phyloP scores from a whole-genome alignment of 2,329 filamentous ascomycete genomes.

The Trichoderma sp. region DNA sequence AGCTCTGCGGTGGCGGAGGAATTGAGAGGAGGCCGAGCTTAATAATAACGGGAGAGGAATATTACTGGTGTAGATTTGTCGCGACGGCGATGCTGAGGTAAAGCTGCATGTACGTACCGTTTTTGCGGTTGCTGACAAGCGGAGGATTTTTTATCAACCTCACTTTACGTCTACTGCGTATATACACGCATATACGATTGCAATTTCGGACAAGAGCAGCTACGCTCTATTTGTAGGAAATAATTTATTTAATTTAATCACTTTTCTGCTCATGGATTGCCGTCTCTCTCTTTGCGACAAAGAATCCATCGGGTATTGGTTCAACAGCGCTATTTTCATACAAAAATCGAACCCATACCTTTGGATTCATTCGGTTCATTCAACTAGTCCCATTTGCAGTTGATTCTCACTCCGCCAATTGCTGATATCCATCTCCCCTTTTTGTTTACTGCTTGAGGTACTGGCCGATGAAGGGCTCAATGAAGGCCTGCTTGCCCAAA shows the following conservation, averaged over 20 bases:
- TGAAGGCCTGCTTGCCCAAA: constrained; percentile 59
- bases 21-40: not conserved
- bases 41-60: not conserved
- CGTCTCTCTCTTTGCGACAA: not conserved
- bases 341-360: not conserved
- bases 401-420: not conserved
- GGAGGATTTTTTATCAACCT: not conserved
- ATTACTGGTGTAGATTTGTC: not conserved
- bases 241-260: not conserved
- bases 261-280: not conserved
- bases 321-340: not conserved
- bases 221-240: not conserved
- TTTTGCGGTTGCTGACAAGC: not conserved
- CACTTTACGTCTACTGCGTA: not conserved
- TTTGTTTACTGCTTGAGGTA: not conserved
- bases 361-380: not conserved
- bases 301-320: not conserved
- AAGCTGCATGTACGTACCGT: not conserved
- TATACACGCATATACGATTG: not conserved
- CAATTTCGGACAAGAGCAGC: not conserved
- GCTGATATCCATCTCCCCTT: not conserved
- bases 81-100: not conserved
- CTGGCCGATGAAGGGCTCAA: constrained; percentile 34
- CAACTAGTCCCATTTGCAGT: not conserved
- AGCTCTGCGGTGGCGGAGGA: not conserved